A percentile compares a stretch with the other conserved stretches of the same genome.
Evolutionary conservation across 2,329 filamentous ascomycete genomes (phyloP).

Genomic region (Cytospora piceae): DNA sequence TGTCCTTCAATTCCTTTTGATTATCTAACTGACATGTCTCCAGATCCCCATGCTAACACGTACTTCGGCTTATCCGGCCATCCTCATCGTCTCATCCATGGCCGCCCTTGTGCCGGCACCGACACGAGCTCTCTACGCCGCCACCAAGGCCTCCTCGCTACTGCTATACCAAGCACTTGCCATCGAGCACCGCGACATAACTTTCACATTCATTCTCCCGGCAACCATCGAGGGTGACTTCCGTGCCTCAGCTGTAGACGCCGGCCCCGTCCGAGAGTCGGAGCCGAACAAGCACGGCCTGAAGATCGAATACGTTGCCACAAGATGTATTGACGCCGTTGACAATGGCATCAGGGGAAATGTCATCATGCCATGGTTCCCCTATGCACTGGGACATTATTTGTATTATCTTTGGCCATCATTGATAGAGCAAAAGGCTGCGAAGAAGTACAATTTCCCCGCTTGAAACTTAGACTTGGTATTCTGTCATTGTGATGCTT

Average conservation of each 20-base stretch:
- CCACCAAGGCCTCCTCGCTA: slow-evolving; percentile 41
- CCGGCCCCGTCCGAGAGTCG: slow-evolving; percentile 32
- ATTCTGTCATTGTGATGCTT: too few species aligned
- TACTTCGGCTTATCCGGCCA: slow-evolving; percentile 34
- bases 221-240: slow-evolving; percentile 43
- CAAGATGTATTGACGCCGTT: slow-evolving; percentile 37
- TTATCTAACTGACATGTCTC: neutral
- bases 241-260: slow-evolving; percentile 41
- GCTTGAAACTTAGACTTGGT: neutral
- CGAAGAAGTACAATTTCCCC: slow-evolving; percentile 39
- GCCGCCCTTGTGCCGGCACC: slow-evolving; percentile 40
- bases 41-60: slow-evolving; percentile 39
- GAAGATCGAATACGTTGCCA: slow-evolving; percentile 38
- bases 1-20: neutral
- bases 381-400: slow-evolving; percentile 37
- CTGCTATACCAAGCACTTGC: slow-evolving; percentile 41
- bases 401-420: slow-evolving; percentile 40
- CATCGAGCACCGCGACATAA: slow-evolving; percentile 40
- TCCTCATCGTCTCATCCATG: slow-evolving; percentile 27
- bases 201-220: slow-evolving; percentile 39
- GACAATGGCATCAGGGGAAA: slow-evolving; percentile 36
- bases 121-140: slow-evolving; percentile 40
- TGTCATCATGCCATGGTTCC: slow-evolving; percentile 39
- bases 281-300: slow-evolving; percentile 39
- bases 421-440: slow-evolving; percentile 37